Evolutionary conservation across 768 basidiomycete species (phyloP), one percentile per base, ranked within the genome.

Genomic region (Mycena haematopus): DNA sequence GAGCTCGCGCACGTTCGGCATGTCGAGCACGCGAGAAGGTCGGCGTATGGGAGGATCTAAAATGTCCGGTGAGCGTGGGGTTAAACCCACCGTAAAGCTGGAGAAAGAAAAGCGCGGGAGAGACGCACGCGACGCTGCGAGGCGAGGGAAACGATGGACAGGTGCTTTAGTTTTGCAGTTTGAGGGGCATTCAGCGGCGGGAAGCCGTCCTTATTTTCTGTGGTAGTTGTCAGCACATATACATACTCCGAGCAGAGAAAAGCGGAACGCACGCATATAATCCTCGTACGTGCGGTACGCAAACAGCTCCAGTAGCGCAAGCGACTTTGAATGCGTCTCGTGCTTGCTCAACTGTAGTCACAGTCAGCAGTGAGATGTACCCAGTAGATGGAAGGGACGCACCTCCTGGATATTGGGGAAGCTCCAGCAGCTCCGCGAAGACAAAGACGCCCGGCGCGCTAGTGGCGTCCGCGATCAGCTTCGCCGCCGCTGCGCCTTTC

Each of bases 401-500:
- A 93, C 96, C 80, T 96, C 91, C 72, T 91, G 87, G 38, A 99
- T 90, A 70, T 88, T 92, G 1, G 89, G 85, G 27, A n/a, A 91
- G 74, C 47, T 94, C 90, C 54, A 98, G 78, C 55, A 99, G 77
- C 74, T 99, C 96, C 0, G 88, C 86, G 71, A 97, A 99, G 60
- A 95, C 91, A 73, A 92, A 96, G 49, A 97, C 92, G 11, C 95
- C 96, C 17, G 90, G 88, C 0, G 96, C 93, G 46, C 92, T 84
- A 25, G 91, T 95, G 57, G 89, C 96, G 71, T 97, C 91, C 69
- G 87, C 83, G 31, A 96, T 78, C 58, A 96, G 85, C 72, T 96
- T 95, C 7, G 93, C 95, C 0, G 95, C 95, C 0, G 92, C 93
- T 0, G 94, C 94, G 1, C 96, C 96, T 71, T 93, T 96, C 11